Percentiles rank a stretch among this genome's conserved stretches.
phyloP scores from a whole-genome alignment of 2,329 filamentous ascomycete genomes.

The Colletotrichum godetiae region DNA sequence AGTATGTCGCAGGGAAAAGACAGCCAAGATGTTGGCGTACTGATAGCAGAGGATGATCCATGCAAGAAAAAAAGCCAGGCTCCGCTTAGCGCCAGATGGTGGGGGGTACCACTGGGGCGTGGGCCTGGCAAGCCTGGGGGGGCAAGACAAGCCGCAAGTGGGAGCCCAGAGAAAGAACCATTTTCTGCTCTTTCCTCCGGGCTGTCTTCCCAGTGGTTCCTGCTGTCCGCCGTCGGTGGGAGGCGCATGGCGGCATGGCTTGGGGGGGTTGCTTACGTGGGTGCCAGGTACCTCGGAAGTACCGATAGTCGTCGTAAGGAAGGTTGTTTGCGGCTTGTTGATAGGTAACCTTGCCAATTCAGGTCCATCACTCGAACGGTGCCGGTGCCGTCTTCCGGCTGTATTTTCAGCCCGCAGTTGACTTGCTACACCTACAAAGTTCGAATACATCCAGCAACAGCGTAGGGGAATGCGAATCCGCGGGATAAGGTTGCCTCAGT shows the following conservation, averaged over 20 bases:
- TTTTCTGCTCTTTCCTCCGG: constrained; percentile 14
- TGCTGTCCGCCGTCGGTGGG: neutral
- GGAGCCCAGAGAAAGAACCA: neutral
- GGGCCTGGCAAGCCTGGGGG: neutral
- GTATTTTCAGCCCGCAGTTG: neutral
- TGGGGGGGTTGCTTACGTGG: neutral
- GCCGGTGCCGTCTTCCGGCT: neutral
- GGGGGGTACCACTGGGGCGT: constrained; percentile 4
- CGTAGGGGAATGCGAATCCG: neutral
- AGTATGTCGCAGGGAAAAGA: constrained; percentile 26
- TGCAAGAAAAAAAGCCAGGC: constrained; percentile 31
- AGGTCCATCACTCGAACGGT: neutral
- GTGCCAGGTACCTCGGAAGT: neutral
- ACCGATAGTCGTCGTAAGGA: neutral
- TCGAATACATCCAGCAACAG: neutral
- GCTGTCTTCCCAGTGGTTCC: constrained; percentile 12
- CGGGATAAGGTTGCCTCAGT: constrained; percentile 10
- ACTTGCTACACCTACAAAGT: neutral
- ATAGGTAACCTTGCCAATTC: neutral
- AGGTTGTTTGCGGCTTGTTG: neutral
- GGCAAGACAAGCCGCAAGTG: neutral
- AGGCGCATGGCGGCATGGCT: constrained; percentile 22
- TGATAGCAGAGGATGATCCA: constrained; percentile 33
- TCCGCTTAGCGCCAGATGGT: constrained; percentile 24
- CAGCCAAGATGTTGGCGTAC: constrained; percentile 31